A percentile compares a stretch with the other conserved stretches of the same genome.
Conservation (phyloP, 106 monocot species). For the Agapanthus africanus region DNA sequence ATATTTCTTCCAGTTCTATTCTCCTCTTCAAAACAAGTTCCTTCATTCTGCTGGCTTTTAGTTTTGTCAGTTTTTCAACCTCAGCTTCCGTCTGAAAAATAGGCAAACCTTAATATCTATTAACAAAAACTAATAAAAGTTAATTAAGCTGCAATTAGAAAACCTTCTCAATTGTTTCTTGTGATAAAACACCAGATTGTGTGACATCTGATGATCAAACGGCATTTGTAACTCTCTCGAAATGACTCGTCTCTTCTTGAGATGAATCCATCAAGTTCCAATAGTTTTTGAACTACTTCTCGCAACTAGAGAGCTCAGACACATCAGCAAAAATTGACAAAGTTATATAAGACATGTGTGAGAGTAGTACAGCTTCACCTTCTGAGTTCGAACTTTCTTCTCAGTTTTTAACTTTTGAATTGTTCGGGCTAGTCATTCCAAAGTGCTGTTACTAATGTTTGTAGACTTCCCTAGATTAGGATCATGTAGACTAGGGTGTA, state of each 20-base stretch:
- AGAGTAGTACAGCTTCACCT: constrained; percentile 31
- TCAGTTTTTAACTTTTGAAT: constrained; percentile 62
- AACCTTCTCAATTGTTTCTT: constrained; percentile 69
- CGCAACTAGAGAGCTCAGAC: constrained; percentile 45
- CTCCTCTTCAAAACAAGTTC: constrained; percentile 80
- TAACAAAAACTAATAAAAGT: background rate
- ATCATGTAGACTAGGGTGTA: constrained; percentile 74
- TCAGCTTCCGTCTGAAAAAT: constrained; percentile 59
- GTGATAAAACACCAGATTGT: constrained; percentile 42
- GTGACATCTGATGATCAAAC: constrained; percentile 26
- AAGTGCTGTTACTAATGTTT: constrained; percentile 66
- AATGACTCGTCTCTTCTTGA: constrained; percentile 43
- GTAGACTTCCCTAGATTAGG: constrained; percentile 36
- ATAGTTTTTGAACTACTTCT: constrained; percentile 41
- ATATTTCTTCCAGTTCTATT: constrained; percentile 77
- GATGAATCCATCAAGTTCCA: constrained; percentile 77
- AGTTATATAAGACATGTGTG: background rate
- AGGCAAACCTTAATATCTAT: background rate
- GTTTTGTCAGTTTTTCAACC: constrained; percentile 60
- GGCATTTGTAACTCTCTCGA: constrained; percentile 19
- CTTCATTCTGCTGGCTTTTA: constrained; percentile 87
- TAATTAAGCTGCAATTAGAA: background rate
- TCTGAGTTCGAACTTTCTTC: constrained; percentile 46
- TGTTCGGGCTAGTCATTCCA: constrained; percentile 50
- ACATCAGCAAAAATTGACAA: background rate